Evolutionary conservation across 2,329 filamentous ascomycete species (phyloP), one percentile per base, ranked within the genome.

Genomic region (Daldinia eschscholtzii): DNA sequence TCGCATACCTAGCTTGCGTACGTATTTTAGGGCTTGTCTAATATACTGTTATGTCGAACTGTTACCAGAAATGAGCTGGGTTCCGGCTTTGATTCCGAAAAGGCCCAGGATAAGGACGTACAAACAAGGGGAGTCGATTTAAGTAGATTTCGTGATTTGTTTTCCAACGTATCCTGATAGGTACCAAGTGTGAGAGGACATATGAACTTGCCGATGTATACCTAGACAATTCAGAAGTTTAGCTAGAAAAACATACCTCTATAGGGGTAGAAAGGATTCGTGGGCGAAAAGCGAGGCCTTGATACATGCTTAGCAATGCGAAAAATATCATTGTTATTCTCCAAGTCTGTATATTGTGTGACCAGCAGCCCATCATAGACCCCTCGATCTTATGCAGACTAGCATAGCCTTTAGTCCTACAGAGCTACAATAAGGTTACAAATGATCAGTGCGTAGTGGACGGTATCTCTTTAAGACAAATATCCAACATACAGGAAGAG

Each of bases 321-420:
- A 30, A 37, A 55, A 2, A 10, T 7, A 61, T 30, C 48, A 30
- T 41, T 20, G 23, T 23, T 48, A 23, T 61, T 37, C 7, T 64
- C 48, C 10, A 57, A 41, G 13, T 30, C n/a, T 30, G 33, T 33
- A 18, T 48, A 62, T 55, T 50, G 33, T 50, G 39, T 48, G 20
- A 48, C 30, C 28, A 59, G n/a, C 15, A 23, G 35, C 39, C 44
- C 13, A 26, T 23, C 28, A 10, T 18, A 35, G 52, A 33, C 41
- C n/a, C 15, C 42, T 56, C 18, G 58, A 26, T 33, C 26, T 48
- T 48, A 35, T 15, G 35, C 30, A 35, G 28, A 30, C 33, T 39
- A 30, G 46, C 58, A 20, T 56, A 26, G 50, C 15, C 33, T n/a
- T 12, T 3, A 35, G 33, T 42, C 50, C 33, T 26, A 46, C 13